Percentiles rank a stretch among this genome's conserved stretches.
These are phyloP conservation scores for Linanthus parryae DNA, from an alignment of 148 eudicot genomes.

Conservation along the genomic window DNA sequence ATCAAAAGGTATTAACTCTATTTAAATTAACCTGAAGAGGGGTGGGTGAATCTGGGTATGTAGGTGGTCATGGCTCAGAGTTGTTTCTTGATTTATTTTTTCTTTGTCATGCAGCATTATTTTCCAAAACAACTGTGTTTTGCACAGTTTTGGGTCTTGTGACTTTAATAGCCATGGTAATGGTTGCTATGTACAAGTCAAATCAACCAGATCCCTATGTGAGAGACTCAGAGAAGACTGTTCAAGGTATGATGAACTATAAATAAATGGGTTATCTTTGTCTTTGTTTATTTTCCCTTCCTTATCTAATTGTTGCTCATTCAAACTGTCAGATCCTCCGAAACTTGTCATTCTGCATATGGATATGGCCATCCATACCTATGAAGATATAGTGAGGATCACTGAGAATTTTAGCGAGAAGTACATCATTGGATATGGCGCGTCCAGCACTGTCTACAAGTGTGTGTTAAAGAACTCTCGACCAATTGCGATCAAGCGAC, in stretches of 20 bases:
- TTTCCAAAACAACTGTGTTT: conserved; percentile 41
- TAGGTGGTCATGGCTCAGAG: too few species aligned
- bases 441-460: conserved; percentile 68
- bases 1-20: conserved; percentile 33
- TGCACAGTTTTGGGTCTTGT: conserved; percentile 42
- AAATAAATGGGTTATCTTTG: too few species aligned
- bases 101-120: conserved; percentile 27
- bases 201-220: conserved; percentile 24
- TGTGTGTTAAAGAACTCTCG: conserved; percentile 62
- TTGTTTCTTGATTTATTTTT: too few species aligned
- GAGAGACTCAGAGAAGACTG: conserved; percentile 23
- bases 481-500: conserved; percentile 66
- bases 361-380: conserved; percentile 67
- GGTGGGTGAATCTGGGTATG: too few species aligned
- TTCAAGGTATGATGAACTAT: conserved; percentile 37
- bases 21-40: too few species aligned
- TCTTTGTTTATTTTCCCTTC: too few species aligned
- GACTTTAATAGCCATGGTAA: conserved; percentile 37
- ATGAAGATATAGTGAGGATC: conserved; percentile 60
- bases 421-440: conserved; percentile 62
- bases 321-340: conserved; percentile 29
- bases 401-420: conserved; percentile 67
- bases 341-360: conserved; percentile 64
- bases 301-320: not conserved
- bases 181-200: conserved; percentile 45